Evolutionary conservation across 441 rosid species (phyloP).

Genomic region (Gossypium schwendimanii): DNA sequence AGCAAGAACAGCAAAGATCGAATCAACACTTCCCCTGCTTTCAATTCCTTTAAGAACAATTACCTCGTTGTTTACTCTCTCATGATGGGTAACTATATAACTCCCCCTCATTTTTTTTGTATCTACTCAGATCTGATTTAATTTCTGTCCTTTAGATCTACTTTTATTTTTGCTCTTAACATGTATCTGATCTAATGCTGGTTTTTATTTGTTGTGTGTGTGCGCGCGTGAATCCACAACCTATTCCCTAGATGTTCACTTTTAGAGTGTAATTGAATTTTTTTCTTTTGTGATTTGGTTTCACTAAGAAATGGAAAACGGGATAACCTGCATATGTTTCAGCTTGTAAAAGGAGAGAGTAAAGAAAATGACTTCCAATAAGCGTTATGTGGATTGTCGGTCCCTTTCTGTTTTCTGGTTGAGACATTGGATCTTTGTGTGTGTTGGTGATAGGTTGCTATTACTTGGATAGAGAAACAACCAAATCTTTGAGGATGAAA

Average conservation of each 20-base stretch:
- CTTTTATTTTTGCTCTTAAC: neutral
- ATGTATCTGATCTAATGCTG: constrained; percentile 14
- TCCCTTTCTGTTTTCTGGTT: neutral
- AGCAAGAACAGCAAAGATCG: constrained; percentile 60
- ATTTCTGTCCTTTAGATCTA: constrained; percentile 10
- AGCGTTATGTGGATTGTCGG: neutral
- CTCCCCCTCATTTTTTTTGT: neutral
- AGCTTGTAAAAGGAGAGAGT: neutral
- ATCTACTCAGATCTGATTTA: constrained; percentile 13
- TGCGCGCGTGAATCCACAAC: neutral
- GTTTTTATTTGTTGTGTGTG: neutral
- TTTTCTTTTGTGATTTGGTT: neutral
- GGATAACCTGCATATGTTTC: neutral
- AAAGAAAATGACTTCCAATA: neutral
- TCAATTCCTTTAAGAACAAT: constrained; percentile 72
- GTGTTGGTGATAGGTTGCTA: neutral
- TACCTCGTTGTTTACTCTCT: constrained; percentile 28
- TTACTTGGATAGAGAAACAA: neutral
- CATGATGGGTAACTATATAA: constrained; percentile 49
- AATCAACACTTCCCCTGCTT: constrained; percentile 53
- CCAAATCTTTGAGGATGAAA: neutral
- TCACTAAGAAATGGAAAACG: neutral
- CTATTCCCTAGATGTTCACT: neutral
- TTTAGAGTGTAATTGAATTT: neutral
- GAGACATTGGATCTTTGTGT: neutral